Evolutionary conservation across 208 protist species (phyloP).

Genomic region (Novymonas esmeraldas): DNA sequence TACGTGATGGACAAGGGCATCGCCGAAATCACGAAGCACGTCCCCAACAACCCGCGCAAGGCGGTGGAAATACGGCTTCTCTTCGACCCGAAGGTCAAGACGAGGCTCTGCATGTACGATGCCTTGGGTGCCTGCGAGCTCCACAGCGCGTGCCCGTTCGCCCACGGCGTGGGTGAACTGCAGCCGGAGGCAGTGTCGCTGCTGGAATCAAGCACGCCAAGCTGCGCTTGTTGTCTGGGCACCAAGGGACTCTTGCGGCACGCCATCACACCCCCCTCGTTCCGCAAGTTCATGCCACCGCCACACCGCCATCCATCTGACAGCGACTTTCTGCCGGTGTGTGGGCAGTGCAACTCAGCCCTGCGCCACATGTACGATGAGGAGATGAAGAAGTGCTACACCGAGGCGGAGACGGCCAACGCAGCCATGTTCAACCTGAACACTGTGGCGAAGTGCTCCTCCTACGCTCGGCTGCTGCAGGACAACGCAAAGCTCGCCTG

Average conservation of each 20-base stretch:
- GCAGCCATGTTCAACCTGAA: neutral
- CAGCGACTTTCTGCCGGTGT: conserved; percentile 44
- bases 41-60: conserved; percentile 22
- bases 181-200: conserved; percentile 27
- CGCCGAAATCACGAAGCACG: conserved; percentile 34
- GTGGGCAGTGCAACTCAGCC: conserved; percentile 38
- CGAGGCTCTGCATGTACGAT: conserved; percentile 49
- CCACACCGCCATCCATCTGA: conserved; percentile 18
- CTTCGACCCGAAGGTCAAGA: conserved; percentile 52
- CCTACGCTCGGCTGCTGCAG: conserved; percentile 38
- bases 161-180: conserved; percentile 54
- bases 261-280: conserved; percentile 47
- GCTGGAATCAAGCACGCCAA: conserved; percentile 20
- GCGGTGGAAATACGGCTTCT: conserved; percentile 46
- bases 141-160: conserved; percentile 47
- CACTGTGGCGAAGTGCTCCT: conserved; percentile 24
- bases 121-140: conserved; percentile 33
- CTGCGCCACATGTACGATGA: conserved; percentile 31
- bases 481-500: conserved; percentile 16
- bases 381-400: conserved; percentile 35
- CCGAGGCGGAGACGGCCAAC: conserved; percentile 13
- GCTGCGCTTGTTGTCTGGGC: conserved; percentile 43
- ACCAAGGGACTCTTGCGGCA: conserved; percentile 35
- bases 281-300: conserved; percentile 36
- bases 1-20: conserved; percentile 50